Conservation (phyloP, 306 rosid species). For the Fragaria vesca region DNA sequence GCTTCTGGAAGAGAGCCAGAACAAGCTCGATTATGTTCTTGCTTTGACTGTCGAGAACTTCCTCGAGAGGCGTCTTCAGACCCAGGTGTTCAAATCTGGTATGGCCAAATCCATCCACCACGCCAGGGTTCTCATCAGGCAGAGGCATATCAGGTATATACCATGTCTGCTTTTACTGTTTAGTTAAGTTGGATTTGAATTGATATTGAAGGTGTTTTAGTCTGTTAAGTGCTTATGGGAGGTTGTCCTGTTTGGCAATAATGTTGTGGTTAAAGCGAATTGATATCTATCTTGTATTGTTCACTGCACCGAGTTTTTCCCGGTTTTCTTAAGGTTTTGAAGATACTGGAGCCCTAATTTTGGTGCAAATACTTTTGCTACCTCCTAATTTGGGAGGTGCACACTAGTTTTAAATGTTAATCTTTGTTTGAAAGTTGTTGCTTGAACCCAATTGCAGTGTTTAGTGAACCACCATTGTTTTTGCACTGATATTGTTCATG, state of each 20-base stretch:
- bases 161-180: neutral
- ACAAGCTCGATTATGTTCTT: slow-evolving; percentile 45
- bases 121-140: slow-evolving; percentile 35
- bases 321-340: neutral
- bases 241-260: neutral
- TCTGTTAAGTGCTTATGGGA: neutral
- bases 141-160: slow-evolving; percentile 35
- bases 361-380: neutral
- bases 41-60: slow-evolving; percentile 40
- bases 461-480: neutral
- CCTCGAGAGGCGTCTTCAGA: slow-evolving; percentile 44
- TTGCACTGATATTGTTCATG: neutral
- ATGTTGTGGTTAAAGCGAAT: neutral
- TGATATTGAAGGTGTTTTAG: neutral
- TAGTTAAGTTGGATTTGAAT: neutral
- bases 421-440: neutral
- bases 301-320: neutral
- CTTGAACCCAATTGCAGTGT: neutral
- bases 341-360: neutral
- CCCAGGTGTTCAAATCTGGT: slow-evolving; percentile 30
- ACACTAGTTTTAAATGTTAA: neutral
- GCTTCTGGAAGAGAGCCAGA: slow-evolving; percentile 41
- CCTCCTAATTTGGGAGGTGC: neutral
- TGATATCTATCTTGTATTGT: neutral
- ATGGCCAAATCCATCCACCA: slow-evolving; percentile 39